Conservation (phyloP, 75 land plant genomes). For the Selaginella tamariscina region DNA sequence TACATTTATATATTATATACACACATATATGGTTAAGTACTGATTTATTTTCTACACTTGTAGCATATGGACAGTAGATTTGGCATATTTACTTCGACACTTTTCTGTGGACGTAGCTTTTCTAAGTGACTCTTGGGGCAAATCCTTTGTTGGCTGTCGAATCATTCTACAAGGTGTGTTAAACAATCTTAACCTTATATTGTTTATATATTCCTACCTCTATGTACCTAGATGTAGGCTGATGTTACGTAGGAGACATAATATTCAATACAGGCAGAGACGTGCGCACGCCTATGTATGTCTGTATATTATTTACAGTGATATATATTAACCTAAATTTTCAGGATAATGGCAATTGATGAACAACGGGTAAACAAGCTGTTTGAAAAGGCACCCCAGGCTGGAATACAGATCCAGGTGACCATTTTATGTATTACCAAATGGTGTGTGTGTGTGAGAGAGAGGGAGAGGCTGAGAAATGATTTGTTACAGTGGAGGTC, state of each 20-base stretch:
- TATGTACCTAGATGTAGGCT: background rate
- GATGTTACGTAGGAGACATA: too few relatives aligned
- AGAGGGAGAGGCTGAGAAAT: too few relatives aligned
- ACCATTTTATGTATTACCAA: background rate
- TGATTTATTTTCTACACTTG: slow-evolving; percentile 4
- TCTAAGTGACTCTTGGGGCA: slow-evolving; percentile 80
- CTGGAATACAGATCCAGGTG: slow-evolving; percentile 82
- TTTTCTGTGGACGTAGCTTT: slow-evolving; percentile 69
- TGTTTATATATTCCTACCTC: background rate
- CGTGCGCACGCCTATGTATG: background rate
- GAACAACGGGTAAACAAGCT: slow-evolving; percentile 62
- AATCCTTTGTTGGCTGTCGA: slow-evolving; percentile 70
- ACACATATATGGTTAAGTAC: background rate
- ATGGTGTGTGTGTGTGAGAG: background rate
- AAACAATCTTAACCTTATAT: background rate
- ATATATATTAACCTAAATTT: background rate
- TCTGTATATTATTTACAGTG: background rate
- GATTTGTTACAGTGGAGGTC: slow-evolving; percentile 77
- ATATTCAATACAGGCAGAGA: background rate
- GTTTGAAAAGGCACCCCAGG: slow-evolving; percentile 66
- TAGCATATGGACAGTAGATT: slow-evolving; percentile 97
- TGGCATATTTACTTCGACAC: slow-evolving; percentile 81
- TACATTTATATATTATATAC: background rate
- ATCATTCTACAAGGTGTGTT: slow-evolving; percentile 73
- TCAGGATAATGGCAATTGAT: slow-evolving; percentile 86